A percentile compares a stretch with the other conserved stretches of the same genome.
phyloP scores from a whole-genome alignment of 768 basidiomycete species.

The Leccinum disarticulatum region DNA sequence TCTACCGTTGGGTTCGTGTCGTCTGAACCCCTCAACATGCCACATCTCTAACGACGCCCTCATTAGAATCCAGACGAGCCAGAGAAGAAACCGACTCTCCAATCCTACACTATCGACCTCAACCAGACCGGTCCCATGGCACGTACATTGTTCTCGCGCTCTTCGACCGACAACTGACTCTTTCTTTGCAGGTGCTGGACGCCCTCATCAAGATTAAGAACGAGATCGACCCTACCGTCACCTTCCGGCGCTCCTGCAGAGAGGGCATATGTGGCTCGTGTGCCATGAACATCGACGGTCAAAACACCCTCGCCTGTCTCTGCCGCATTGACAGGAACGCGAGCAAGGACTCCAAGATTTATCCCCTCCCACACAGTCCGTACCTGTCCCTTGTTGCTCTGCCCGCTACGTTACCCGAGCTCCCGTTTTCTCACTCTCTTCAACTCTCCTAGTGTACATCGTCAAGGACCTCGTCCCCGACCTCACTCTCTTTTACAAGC shows the following conservation, averaged over 20 bases:
- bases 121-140: slow-evolving; percentile 97
- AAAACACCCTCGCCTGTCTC: slow-evolving; percentile 96
- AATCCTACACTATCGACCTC: slow-evolving; percentile 89
- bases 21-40: background rate
- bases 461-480: slow-evolving; percentile 98
- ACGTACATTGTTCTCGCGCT: slow-evolving; percentile 17
- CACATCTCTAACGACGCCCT: background rate
- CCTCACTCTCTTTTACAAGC: slow-evolving; percentile 93
- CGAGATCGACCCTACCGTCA: slow-evolving; percentile 94
- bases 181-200: slow-evolving; percentile 62
- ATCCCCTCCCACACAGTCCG: slow-evolving; percentile 96
- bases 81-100: slow-evolving; percentile 83
- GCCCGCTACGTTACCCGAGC: background rate
- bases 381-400: slow-evolving; percentile 12
- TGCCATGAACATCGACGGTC: slow-evolving; percentile 98
- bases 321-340: slow-evolving; percentile 86
- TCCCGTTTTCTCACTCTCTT: background rate
- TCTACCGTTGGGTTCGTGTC: slow-evolving; percentile 87
- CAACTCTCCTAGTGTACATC: slow-evolving; percentile 74
- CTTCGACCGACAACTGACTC: background rate
- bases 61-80: slow-evolving; percentile 91
- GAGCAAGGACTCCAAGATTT: slow-evolving; percentile 82
- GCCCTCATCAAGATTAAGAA: slow-evolving; percentile 99
- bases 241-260: slow-evolving; percentile 90
- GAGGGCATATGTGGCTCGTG: slow-evolving; percentile 98